A percentile compares a stretch with the other conserved stretches of the same genome.
Conservation (phyloP, 1,284 basidiomycete genomes). For the Cutaneotrichosporon sp. region DNA sequence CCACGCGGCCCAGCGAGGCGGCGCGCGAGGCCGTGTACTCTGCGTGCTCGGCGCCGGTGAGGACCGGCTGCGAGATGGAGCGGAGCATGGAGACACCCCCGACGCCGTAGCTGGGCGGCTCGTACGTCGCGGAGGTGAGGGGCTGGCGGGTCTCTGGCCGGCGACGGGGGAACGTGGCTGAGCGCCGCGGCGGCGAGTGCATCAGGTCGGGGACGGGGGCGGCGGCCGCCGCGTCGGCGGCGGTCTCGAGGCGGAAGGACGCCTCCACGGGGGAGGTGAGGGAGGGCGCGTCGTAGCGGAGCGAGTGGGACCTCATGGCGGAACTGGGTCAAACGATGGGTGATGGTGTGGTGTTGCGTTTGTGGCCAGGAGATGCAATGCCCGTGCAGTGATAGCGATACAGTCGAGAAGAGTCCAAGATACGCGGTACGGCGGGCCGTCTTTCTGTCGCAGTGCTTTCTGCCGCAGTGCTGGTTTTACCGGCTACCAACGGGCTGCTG, state of each 20-base stretch:
- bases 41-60: slow-evolving; percentile 17
- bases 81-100: slow-evolving; percentile 1
- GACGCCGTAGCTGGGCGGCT: background rate
- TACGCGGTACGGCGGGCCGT: no score
- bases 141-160: background rate
- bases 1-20: background rate
- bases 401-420: no score
- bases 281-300: no score
- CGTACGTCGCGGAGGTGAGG: background rate
- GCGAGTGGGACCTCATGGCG: background rate
- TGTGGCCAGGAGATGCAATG: no score
- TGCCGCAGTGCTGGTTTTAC: no score
- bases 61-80: slow-evolving; percentile 13
- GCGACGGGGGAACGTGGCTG: background rate
- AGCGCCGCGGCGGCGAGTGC: background rate
- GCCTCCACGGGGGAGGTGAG: background rate
- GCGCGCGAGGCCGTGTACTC: background rate
- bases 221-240: background rate
- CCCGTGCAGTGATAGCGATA: no score
- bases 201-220: background rate
- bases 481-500: no score
- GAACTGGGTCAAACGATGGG: no score
- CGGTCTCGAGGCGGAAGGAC: background rate
- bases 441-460: no score
- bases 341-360: no score